Evolutionary conservation across 2,329 filamentous ascomycete species (phyloP).

Genomic region (Seiridium cupressi): DNA sequence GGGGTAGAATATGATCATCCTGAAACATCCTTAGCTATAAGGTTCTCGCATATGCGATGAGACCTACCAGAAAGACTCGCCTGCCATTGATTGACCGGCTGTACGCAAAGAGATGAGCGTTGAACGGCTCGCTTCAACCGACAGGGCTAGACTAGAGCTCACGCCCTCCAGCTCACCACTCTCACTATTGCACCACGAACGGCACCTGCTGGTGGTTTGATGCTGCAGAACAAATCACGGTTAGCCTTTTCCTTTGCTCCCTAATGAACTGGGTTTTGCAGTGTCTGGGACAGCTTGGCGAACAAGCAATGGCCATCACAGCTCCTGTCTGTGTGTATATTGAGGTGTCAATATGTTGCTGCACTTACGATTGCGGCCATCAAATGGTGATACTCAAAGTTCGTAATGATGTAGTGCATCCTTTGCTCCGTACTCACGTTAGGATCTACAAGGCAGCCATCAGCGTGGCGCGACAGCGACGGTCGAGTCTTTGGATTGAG

Average conservation of each 20-base stretch:
- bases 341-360: too few relatives aligned
- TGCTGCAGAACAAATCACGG: slow-evolving; percentile 27
- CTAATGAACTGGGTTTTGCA: too few relatives aligned
- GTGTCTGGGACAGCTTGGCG: too few relatives aligned
- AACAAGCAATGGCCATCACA: too few relatives aligned
- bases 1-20: slow-evolving; percentile 56
- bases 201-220: slow-evolving; percentile 50
- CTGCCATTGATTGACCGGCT: slow-evolving; percentile 38
- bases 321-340: too few relatives aligned
- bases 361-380: slow-evolving; percentile 42
- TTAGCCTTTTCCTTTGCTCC: too few relatives aligned
- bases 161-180: slow-evolving; percentile 40
- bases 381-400: slow-evolving; percentile 55
- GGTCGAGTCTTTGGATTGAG: slow-evolving; percentile 44
- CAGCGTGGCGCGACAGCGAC: slow-evolving; percentile 36
- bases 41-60: neutral
- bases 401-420: slow-evolving; percentile 46
- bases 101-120: slow-evolving; percentile 47
- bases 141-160: slow-evolving; percentile 50
- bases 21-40: slow-evolving; percentile 25
- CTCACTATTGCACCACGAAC: slow-evolving; percentile 34
- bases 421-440: slow-evolving; percentile 25
- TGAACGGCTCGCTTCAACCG: slow-evolving; percentile 54
- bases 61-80: slow-evolving; percentile 48
- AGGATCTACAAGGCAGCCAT: slow-evolving; percentile 13